A percentile compares a stretch with the other conserved stretches of the same genome.
Conservation (phyloP, 805 yeast species). For the Candida corydali region DNA sequence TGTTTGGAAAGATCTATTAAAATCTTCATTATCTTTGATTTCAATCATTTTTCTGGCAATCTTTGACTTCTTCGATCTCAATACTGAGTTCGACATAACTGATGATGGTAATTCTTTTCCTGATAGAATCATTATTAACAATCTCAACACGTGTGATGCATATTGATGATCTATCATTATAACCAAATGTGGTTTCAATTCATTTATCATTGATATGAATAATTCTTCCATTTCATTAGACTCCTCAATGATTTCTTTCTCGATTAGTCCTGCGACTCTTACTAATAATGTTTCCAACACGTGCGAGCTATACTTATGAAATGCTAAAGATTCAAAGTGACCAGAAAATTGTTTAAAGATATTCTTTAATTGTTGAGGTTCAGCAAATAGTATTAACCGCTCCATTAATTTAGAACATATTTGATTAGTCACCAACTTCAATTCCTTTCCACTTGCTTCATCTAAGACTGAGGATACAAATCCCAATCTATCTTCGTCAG, state of each 20-base stretch:
- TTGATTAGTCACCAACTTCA: constrained; percentile 89
- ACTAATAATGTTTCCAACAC: constrained; percentile 83
- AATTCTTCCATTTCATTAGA: constrained; percentile 57
- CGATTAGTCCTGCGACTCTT: constrained; percentile 68
- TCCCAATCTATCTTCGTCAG: constrained; percentile 65
- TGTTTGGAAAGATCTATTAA: constrained; percentile 59
- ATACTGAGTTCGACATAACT: constrained; percentile 60
- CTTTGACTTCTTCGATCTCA: constrained; percentile 79
- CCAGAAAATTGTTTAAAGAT: constrained; percentile 66
- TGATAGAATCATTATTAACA: constrained; percentile 64
- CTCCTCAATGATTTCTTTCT: constrained; percentile 59
- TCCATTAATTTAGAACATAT: constrained; percentile 92
- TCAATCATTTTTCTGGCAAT: constrained; percentile 93
- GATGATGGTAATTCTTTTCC: constrained; percentile 79
- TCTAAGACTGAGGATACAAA: constrained; percentile 77
- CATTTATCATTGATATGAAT: constrained; percentile 61
- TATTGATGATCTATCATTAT: constrained; percentile 71
- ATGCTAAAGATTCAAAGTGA: constrained; percentile 71
- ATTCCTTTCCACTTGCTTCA: constrained; percentile 84
- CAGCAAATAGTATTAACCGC: constrained; percentile 67
- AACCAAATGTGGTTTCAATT: constrained; percentile 55
- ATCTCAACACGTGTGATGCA: constrained; percentile 82
- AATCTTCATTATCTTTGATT: constrained; percentile 72
- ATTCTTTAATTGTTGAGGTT: constrained; percentile 59
- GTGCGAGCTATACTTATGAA: constrained; percentile 91